Conservation (phyloP, 192 early-diverging fungal species). For the Coemansia erecta region DNA sequence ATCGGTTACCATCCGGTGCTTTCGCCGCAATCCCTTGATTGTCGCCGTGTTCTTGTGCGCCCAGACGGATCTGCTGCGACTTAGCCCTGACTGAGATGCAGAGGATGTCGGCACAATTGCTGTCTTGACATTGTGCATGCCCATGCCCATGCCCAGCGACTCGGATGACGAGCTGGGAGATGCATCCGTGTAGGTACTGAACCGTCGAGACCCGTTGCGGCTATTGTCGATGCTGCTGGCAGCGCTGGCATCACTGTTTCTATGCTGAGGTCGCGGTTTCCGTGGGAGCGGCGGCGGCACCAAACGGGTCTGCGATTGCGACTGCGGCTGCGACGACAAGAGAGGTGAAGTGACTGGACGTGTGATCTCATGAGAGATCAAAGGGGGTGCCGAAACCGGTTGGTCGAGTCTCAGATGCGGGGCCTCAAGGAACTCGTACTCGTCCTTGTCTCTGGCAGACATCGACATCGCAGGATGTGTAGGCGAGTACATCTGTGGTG, state of each 20-base stretch:
- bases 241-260: background rate
- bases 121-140: slow-evolving; percentile 28
- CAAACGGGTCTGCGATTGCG: background rate
- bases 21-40: slow-evolving; percentile 22
- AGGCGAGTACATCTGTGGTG: slow-evolving; percentile 1
- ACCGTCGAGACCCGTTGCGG: slow-evolving; percentile 7
- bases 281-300: background rate
- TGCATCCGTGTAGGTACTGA: slow-evolving; percentile 11
- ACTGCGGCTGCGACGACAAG: too few species aligned
- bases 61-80: slow-evolving; percentile 53
- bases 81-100: slow-evolving; percentile 17
- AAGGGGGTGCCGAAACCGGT: too few species aligned
- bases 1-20: slow-evolving; percentile 47
- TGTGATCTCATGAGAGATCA: too few species aligned
- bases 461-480: background rate
- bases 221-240: background rate
- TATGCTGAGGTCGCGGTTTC: slow-evolving; percentile 8
- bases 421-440: too few species aligned
- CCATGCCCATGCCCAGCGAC: slow-evolving; percentile 15
- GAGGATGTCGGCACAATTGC: slow-evolving; percentile 25
- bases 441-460: too few species aligned
- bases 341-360: too few species aligned
- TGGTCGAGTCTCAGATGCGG: too few species aligned
- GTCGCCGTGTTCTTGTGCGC: slow-evolving; percentile 52
- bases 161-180: slow-evolving; percentile 35